Evolutionary conservation across 306 rosid genomes (phyloP).

Genomic region (Corylus heterophylla): DNA sequence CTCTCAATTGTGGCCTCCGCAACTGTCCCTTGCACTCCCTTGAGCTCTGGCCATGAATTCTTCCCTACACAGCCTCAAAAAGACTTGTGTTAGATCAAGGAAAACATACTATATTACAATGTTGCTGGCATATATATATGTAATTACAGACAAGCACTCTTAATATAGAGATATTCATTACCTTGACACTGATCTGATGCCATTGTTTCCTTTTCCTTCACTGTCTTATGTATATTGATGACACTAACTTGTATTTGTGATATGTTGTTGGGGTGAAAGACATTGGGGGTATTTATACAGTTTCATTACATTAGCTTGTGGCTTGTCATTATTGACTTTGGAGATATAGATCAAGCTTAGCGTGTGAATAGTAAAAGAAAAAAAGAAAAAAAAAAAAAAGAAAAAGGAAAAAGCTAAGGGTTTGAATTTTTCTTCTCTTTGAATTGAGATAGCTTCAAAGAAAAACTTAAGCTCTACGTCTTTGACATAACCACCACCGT

Average conservation of each 20-base stretch:
- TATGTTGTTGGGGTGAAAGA: not conserved
- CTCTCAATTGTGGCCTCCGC: conserved; percentile 46
- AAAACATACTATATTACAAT: no score
- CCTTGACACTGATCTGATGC: conserved; percentile 25
- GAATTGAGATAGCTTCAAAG: no score
- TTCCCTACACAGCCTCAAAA: conserved; percentile 34
- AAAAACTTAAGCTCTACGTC: no score
- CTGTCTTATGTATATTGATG: not conserved
- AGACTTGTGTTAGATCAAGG: no score
- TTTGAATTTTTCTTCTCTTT: no score
- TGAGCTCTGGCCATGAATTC: conserved; percentile 59
- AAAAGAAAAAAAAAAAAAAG: not conserved
- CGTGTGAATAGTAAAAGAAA: no score
- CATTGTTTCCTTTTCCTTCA: not conserved
- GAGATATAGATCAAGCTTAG: not conserved
- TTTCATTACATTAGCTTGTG: not conserved
- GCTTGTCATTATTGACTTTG: conserved; percentile 16
- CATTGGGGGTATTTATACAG: not conserved
- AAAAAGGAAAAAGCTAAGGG: not conserved
- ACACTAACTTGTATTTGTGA: not conserved
- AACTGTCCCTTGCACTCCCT: conserved; percentile 35
- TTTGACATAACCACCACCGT: no score
- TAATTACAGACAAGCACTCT: no score
- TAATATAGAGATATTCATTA: not conserved
- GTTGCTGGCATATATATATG: no score